Base-by-base conservation (phyloP, 2,329 filamentous ascomycete genomes). In the Fusarium dlaminii region DNA sequence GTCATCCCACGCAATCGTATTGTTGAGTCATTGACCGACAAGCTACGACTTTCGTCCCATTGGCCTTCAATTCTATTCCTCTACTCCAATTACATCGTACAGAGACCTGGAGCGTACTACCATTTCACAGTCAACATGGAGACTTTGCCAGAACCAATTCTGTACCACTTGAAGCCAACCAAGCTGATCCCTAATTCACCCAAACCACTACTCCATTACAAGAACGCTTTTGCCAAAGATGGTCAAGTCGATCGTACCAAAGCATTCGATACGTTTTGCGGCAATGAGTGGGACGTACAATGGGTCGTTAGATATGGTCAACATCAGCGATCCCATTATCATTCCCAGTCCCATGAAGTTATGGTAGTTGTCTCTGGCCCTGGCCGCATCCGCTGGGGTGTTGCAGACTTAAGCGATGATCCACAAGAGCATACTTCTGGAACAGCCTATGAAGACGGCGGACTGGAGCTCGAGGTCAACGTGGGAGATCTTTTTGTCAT, bases 401-500 rank as follows among this genome's bases (percentile, higher is more conserved):
- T 51, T 7, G 66, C 64, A 63, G 66, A 68, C 15, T 14, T 68
- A 5, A 63, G 64, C 3, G 64, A 68, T 4, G 45, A 69, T 3
- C 46, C 46, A 34, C 30, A 63, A 20, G 56, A 68, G 13, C 64
- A 68, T 14, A 68, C 66, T 14, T 68, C 42, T 8, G 66, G 66
- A 8, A 27, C 36, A 15, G 64, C 54, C 4, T 49, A 63, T 5
- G 66, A 68, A 39, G 48, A 68, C 1, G 66, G 64, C 1, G 66
- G 64, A 9, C 5, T 68, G 4, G 66, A 68, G 6, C 27, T 68
- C 1, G 64, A 68, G 4, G 66, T 68, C 6, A 61, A 68, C 8
- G 42, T 68, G 13, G 66, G 66, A 14, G 66, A 69, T 27, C 42
- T 68, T 2, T 68, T 68, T 7, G 56, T 68, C 3, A 68, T 68